Evolutionary conservation across 2,329 filamentous ascomycete genomes (phyloP).

Genomic region (Boeremia exigua): DNA sequence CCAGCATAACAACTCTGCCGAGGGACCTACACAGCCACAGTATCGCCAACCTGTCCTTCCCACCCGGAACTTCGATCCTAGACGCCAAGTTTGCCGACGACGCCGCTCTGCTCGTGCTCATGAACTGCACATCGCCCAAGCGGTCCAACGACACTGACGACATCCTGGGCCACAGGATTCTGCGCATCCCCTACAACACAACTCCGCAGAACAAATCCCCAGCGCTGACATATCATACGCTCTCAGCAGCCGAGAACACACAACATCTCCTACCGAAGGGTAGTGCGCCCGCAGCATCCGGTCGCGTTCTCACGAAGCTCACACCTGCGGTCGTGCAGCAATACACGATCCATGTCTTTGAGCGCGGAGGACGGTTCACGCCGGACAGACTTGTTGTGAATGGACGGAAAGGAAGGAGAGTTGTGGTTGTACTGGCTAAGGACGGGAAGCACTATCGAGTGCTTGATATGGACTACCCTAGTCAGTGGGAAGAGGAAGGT

Average conservation of each 20-base stretch:
- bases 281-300: neutral
- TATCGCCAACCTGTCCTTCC: conserved; percentile 61
- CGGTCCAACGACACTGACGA: neutral
- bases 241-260: conserved; percentile 1
- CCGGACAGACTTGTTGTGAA: conserved; percentile 62
- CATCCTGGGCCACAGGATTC: conserved; percentile 8
- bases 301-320: conserved; percentile 8
- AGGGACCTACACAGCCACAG: conserved; percentile 44
- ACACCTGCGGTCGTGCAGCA: conserved; percentile 14
- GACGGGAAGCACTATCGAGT: conserved; percentile 62
- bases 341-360: conserved; percentile 57
- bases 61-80: conserved; percentile 45
- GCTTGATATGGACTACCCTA: conserved; percentile 59
- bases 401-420: conserved; percentile 59
- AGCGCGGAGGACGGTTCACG: conserved; percentile 48
- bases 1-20: conserved; percentile 51
- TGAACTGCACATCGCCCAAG: conserved; percentile 33
- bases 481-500: conserved; percentile 31
- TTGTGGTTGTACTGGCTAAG: conserved; percentile 62
- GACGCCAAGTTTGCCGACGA: conserved; percentile 75
- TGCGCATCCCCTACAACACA: conserved; percentile 32
- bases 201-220: neutral
- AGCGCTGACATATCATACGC: conserved; percentile 6
- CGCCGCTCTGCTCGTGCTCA: conserved; percentile 65
- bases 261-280: conserved; percentile 14